phyloP scores from a whole-genome alignment of 352 stramenopile species.

The Globisporangium rhizosaccharum region DNA sequence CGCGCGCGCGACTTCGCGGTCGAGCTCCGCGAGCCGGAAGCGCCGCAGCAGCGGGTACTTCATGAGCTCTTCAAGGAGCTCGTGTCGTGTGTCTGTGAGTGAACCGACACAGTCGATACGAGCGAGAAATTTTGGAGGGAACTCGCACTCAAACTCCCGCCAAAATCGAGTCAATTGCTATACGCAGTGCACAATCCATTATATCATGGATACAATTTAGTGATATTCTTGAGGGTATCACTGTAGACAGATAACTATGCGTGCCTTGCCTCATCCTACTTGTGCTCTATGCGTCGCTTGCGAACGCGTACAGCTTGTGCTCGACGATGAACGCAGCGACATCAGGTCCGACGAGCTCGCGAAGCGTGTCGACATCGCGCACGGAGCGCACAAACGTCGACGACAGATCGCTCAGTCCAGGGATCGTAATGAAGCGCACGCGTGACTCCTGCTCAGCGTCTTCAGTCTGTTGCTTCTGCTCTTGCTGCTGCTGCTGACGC shows the following conservation, averaged over 20 bases:
- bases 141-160: background rate
- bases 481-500: slow-evolving; percentile 10
- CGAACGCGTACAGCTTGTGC: slow-evolving; percentile 75
- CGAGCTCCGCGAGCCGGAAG: slow-evolving; percentile 51
- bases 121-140: too few species aligned
- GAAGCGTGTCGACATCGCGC: slow-evolving; percentile 29
- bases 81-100: too few species aligned
- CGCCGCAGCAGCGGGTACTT: slow-evolving; percentile 57
- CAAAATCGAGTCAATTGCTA: background rate
- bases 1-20: slow-evolving; percentile 62
- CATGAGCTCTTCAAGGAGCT: slow-evolving; percentile 23
- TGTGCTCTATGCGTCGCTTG: background rate
- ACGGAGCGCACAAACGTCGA: slow-evolving; percentile 59
- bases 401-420: slow-evolving; percentile 62
- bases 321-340: slow-evolving; percentile 77
- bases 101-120: too few species aligned
- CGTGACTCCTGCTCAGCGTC: slow-evolving; percentile 1
- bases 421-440: slow-evolving; percentile 52
- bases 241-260: background rate
- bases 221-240: background rate
- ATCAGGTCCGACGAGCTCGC: slow-evolving; percentile 27
- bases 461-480: background rate
- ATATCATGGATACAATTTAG: background rate
- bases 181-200: background rate
- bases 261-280: too few species aligned